phyloP scores from a whole-genome alignment of 139 green algal genomes.

The Chlorella sp. region DNA sequence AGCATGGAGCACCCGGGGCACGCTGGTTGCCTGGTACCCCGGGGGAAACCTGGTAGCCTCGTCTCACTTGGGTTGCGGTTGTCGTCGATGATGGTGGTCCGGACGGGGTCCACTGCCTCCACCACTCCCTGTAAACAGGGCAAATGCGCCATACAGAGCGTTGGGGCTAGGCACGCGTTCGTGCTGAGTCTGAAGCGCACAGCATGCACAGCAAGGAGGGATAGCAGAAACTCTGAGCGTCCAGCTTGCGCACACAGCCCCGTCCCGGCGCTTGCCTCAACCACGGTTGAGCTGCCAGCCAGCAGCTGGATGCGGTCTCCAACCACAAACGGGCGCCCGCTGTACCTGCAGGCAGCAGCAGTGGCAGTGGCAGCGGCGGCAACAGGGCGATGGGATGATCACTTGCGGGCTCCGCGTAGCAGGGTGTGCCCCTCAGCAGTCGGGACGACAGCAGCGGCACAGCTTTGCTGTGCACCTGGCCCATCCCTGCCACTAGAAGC shows the following conservation, averaged over 20 bases:
- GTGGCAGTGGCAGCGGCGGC: not conserved
- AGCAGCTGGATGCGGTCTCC: constrained; percentile 12
- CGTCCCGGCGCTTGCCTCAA: not conserved
- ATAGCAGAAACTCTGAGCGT: too few species aligned
- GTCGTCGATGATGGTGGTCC: constrained; percentile 35
- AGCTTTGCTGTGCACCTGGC: too few species aligned
- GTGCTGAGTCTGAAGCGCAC: too few species aligned
- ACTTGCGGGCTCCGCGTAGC: too few species aligned
- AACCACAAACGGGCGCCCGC: constrained; percentile 9
- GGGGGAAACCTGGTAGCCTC: not conserved
- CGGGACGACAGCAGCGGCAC: too few species aligned
- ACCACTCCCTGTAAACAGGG: constrained; percentile 19
- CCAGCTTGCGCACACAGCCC: too few species aligned
- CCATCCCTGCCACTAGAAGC: not conserved
- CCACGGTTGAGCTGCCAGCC: not conserved
- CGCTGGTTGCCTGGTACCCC: too few species aligned
- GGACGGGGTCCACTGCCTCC: constrained; percentile 36
- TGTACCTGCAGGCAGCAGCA: not conserved
- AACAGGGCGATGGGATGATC: not conserved
- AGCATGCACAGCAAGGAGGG: too few species aligned
- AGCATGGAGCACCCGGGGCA: too few species aligned
- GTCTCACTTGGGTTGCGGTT: not conserved
- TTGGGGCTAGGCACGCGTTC: too few species aligned
- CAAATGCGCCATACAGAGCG: too few species aligned
- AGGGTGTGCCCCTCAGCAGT: too few species aligned